Evolutionary conservation across 2,329 filamentous ascomycete genomes (phyloP).

Genomic region (Exophiala oligosperma): DNA sequence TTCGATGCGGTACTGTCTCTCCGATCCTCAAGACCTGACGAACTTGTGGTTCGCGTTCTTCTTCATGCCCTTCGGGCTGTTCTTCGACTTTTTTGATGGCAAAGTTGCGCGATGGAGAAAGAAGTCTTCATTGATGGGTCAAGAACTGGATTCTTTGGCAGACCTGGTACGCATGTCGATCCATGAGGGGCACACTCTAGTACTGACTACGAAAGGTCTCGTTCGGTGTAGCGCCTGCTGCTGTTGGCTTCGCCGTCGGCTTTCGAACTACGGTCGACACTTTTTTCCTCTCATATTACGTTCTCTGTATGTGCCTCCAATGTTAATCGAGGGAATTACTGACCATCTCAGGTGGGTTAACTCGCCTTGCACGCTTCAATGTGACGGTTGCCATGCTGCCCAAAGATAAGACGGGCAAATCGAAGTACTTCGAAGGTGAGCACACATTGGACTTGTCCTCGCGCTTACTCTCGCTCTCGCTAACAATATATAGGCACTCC

Average conservation of each 20-base stretch:
- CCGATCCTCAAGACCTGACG: conserved; percentile 62
- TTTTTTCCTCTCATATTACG: conserved; percentile 78
- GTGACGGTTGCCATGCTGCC: conserved; percentile 87
- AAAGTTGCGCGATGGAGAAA: conserved; percentile 94
- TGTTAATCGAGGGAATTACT: background rate
- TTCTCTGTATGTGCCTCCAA: conserved; percentile 54
- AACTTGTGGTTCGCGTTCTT: conserved; percentile 80
- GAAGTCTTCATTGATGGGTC: conserved; percentile 97
- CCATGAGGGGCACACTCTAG: background rate
- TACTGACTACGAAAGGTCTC: conserved; percentile 66
- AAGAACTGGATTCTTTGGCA: conserved; percentile 92
- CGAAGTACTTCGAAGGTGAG: conserved; percentile 77
- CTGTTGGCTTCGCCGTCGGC: conserved; percentile 84
- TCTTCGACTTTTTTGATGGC: conserved; percentile 98
- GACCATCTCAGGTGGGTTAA: conserved; percentile 67
- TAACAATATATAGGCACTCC: conserved; percentile 64
- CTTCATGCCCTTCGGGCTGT: conserved; percentile 88
- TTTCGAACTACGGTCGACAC: conserved; percentile 83
- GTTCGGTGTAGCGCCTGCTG: conserved; percentile 88
- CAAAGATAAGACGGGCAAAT: conserved; percentile 89
- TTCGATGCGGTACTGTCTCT: conserved; percentile 88
- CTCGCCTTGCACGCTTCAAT: conserved; percentile 93
- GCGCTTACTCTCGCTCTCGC: background rate
- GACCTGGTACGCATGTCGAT: conserved; percentile 68
- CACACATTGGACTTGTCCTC: background rate